Base-by-base conservation (phyloP, 805 yeast species). In the Tetrapisispora namnaoensis region DNA sequence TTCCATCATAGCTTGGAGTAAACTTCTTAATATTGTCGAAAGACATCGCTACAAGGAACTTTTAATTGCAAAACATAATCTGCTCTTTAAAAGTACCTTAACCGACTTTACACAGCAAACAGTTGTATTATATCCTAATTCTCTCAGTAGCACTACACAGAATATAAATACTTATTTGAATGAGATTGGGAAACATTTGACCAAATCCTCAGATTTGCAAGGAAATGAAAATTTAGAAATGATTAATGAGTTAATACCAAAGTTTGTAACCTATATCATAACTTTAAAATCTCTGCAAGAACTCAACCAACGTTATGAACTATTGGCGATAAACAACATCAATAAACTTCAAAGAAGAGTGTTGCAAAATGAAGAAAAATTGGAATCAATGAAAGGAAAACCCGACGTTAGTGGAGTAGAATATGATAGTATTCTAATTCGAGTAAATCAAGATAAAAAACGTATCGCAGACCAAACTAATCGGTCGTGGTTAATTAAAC, bases 401-500 rank as follows among this genome's bases (percentile, higher is more conserved):
- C 83, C 84, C 1, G 95, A 85, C 54, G 77, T 76, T 2, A 82
- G 78, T 57, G 91, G 86, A 4, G 73, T 77, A 18, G 93, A 81
- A 56, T 76, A 79, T 56, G 87, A 79, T 52, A 79, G 70, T 58
- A 65, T 79, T 50, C 71, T 61, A 44, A 69, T 68, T n/a, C 60
- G 69, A 36, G 82, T 87, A 42, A 75, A 77, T 44, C 70, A 78
- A 47, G 91, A 85, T 59, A 77, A 77, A 58, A 69, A 70, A 49
- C 68, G 71, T 16, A 81, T 90, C 48, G 73, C 75, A 51, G 75
- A 74, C 44, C 89, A 83, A 61, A 71, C 80, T 47, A 84, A 85
- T 63, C 75, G 83, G 52, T 83, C 82, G 56, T 87, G 95, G 95
- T 70, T 89, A 42, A 82, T 90, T 45, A 85, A 87, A 58, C 78